A percentile compares a stretch with the other conserved stretches of the same genome.
phyloP scores from a whole-genome alignment of 108 stramenopile genomes.

The Conticribra guillardii region DNA sequence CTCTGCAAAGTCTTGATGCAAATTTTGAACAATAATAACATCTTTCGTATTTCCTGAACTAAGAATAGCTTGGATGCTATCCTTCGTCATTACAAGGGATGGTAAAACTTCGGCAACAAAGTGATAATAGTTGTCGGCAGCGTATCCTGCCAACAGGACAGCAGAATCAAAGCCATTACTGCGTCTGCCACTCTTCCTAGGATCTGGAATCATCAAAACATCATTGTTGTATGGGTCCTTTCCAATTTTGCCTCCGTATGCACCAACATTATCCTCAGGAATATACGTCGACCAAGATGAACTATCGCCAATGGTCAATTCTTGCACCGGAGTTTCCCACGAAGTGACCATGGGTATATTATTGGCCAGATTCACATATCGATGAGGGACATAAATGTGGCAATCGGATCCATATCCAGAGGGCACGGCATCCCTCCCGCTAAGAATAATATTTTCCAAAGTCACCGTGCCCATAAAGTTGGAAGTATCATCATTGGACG shows the following conservation, averaged over 20 bases:
- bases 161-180: slow-evolving; percentile 10
- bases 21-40: slow-evolving; percentile 27
- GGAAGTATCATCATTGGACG: neutral
- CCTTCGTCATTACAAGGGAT: slow-evolving; percentile 31
- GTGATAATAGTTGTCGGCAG: slow-evolving; percentile 27
- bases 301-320: slow-evolving; percentile 18
- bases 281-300: slow-evolving; percentile 23
- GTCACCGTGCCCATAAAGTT: slow-evolving; percentile 15
- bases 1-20: slow-evolving; percentile 31
- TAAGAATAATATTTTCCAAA: slow-evolving; percentile 20
- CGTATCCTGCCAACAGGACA: slow-evolving; percentile 26
- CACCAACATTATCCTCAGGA: slow-evolving; percentile 10
- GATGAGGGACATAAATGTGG: slow-evolving; percentile 26
- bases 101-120: slow-evolving; percentile 29
- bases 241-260: slow-evolving; percentile 16
- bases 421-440: slow-evolving; percentile 33
- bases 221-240: slow-evolving; percentile 23
- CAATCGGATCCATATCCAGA: slow-evolving; percentile 19
- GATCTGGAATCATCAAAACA: slow-evolving; percentile 25
- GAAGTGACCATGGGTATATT: slow-evolving; percentile 34
- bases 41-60: slow-evolving; percentile 6
- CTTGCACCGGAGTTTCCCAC: slow-evolving; percentile 16
- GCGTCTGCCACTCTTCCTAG: neutral
- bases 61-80: slow-evolving; percentile 7
- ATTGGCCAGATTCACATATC: slow-evolving; percentile 23